A percentile compares a stretch with the other conserved stretches of the same genome.
These are phyloP conservation scores for Eucalyptus viminalis DNA, from an alignment of 345 rosid genomes.

Conservation along the genomic window DNA sequence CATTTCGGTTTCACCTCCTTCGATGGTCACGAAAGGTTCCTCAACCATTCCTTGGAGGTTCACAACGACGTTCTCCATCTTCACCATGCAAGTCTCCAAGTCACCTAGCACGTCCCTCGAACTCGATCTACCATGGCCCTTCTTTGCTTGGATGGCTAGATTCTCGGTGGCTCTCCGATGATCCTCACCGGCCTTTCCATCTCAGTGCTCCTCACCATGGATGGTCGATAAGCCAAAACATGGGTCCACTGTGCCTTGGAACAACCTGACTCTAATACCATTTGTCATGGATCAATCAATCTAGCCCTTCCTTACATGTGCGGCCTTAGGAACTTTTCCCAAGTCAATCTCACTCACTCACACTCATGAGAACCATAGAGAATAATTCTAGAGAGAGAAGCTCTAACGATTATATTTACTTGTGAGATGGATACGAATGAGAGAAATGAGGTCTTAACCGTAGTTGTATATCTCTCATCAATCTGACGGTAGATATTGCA, in stretches of 20 bases:
- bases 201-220: background rate
- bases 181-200: background rate
- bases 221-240: rapidly evolving
- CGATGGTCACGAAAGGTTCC: background rate
- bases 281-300: too few relatives aligned
- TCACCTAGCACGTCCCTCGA: background rate
- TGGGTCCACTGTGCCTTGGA: background rate
- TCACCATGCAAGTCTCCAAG: background rate
- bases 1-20: too few relatives aligned
- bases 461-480: too few relatives aligned
- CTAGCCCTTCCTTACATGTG: too few relatives aligned
- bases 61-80: rapidly evolving
- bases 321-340: too few relatives aligned
- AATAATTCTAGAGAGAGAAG: too few relatives aligned
- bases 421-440: too few relatives aligned
- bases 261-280: background rate
- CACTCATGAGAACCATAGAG: too few relatives aligned
- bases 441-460: too few relatives aligned
- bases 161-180: background rate
- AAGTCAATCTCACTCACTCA: too few relatives aligned
- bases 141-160: background rate
- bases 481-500: too few relatives aligned
- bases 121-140: background rate
- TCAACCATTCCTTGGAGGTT: background rate
- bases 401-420: too few relatives aligned